These are phyloP conservation scores for Epichloe scottii DNA, from an alignment of 2,329 filamentous ascomycete genomes.

Conservation along the genomic window DNA sequence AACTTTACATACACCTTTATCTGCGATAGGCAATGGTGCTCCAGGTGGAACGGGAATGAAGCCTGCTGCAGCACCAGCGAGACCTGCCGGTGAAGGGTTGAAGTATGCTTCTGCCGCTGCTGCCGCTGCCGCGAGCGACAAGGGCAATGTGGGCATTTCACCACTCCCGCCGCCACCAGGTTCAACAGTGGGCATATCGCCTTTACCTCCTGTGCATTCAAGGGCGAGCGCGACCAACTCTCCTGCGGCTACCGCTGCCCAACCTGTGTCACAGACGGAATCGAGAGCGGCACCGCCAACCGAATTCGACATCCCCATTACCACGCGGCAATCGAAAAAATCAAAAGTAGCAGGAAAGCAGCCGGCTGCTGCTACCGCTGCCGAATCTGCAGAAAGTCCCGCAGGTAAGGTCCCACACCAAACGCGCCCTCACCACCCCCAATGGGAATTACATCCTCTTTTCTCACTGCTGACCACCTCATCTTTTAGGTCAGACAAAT, in stretches of 20 bases:
- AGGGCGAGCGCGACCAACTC: slow-evolving; percentile 43
- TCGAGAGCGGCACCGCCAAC: slow-evolving; percentile 5
- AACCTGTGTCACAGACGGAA: slow-evolving; percentile 27
- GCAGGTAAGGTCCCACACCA: slow-evolving; percentile 25
- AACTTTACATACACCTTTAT: slow-evolving; percentile 66
- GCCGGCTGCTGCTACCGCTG: slow-evolving; percentile 18
- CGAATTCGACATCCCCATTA: slow-evolving; percentile 14
- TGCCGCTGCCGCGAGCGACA: slow-evolving; percentile 78
- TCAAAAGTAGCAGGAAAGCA: slow-evolving; percentile 34
- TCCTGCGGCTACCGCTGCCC: slow-evolving; percentile 34
- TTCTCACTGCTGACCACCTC: neutral
- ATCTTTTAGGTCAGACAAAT: slow-evolving; percentile 30
- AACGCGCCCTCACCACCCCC: neutral
- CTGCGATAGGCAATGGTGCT: slow-evolving; percentile 45
- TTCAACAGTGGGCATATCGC: slow-evolving; percentile 30
- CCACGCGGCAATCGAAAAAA: slow-evolving; percentile 23
- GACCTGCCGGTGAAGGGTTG: slow-evolving; percentile 76
- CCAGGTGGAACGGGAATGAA: slow-evolving; percentile 63
- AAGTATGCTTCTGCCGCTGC: slow-evolving; percentile 97
- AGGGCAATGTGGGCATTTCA: slow-evolving; percentile 81
- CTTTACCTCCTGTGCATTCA: slow-evolving; percentile 39
- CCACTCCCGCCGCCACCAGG: slow-evolving; percentile 85
- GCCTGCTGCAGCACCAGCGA: slow-evolving; percentile 73
- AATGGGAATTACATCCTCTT: neutral
- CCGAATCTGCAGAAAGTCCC: slow-evolving; percentile 30